Percentiles rank a stretch among this genome's conserved stretches.
These are phyloP conservation scores for Gelatoporia subvermispora DNA, from an alignment of 768 basidiomycete genomes.

Conservation along the genomic window DNA sequence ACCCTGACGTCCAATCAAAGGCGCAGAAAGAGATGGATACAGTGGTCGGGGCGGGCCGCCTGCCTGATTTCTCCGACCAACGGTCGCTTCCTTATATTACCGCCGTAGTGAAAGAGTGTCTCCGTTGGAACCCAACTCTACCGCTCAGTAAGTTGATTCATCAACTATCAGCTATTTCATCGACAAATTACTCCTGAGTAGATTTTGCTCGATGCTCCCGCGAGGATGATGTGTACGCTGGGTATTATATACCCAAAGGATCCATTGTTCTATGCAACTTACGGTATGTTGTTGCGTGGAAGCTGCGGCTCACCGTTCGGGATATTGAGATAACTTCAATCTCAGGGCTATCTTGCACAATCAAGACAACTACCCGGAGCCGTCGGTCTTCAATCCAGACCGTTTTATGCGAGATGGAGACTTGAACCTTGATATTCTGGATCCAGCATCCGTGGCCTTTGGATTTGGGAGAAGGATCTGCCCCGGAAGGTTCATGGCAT, in stretches of 20 bases:
- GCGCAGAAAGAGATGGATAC: constrained; percentile 36
- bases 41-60: constrained; percentile 29
- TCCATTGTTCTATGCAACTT: constrained; percentile 16
- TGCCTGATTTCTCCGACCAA: constrained; percentile 25
- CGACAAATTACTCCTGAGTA: neutral
- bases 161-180: too few species aligned
- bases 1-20: constrained; percentile 27
- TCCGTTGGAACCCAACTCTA: constrained; percentile 21
- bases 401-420: constrained; percentile 16
- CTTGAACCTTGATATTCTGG: constrained; percentile 10
- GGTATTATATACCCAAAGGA: constrained; percentile 14
- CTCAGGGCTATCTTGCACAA: constrained; percentile 42
- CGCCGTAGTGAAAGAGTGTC: constrained; percentile 31
- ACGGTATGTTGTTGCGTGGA: neutral
- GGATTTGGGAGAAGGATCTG: constrained; percentile 23
- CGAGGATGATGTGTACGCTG: constrained; percentile 13
- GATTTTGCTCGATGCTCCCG: constrained; percentile 17
- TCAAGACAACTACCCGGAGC: constrained; percentile 29
- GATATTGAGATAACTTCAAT: neutral
- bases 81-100: constrained; percentile 23
- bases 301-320: neutral
- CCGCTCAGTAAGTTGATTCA: neutral
- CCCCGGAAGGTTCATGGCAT: constrained; percentile 23
- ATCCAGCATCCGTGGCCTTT: constrained; percentile 13
- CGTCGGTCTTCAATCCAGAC: constrained; percentile 22